phyloP scores from a whole-genome alignment of 495 filamentous ascomycete genomes.

The Daldinia loculata region DNA sequence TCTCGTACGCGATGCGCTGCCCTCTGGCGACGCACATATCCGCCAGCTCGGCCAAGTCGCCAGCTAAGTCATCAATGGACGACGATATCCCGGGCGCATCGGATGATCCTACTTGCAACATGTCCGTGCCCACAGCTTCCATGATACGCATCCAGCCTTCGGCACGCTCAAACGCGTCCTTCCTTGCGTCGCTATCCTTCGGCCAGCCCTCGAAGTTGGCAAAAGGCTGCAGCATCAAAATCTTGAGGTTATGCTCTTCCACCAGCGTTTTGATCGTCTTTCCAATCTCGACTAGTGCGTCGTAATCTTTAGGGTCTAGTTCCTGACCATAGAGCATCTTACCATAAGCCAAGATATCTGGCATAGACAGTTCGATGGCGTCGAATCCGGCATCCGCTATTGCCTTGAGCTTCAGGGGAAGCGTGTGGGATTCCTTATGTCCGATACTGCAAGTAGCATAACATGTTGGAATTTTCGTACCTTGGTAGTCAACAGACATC shows the following conservation, averaged over 20 bases:
- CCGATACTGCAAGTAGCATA: conserved; percentile 74
- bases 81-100: conserved; percentile 65
- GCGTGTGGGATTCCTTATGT: conserved; percentile 57
- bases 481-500: conserved; percentile 43
- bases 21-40: conserved; percentile 66
- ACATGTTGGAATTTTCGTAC: conserved; percentile 62
- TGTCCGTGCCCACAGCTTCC: conserved; percentile 72
- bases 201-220: conserved; percentile 83
- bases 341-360: conserved; percentile 74
- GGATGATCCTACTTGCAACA: conserved; percentile 82
- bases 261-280: conserved; percentile 62
- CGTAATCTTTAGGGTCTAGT: conserved; percentile 64
- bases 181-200: conserved; percentile 62
- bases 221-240: conserved; percentile 83
- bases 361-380: conserved; percentile 78
- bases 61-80: conserved; percentile 59
- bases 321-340: conserved; percentile 57
- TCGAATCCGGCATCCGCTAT: conserved; percentile 72
- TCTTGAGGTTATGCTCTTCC: conserved; percentile 60
- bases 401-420: conserved; percentile 71
- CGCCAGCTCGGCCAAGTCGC: conserved; percentile 70
- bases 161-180: conserved; percentile 72
- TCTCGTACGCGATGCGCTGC: conserved; percentile 77
- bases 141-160: conserved; percentile 77
- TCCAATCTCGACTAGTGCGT: conserved; percentile 60